These are phyloP conservation scores for Ophiosphaerella korrae DNA, from an alignment of 2,329 filamentous ascomycete species.

Conservation along the genomic window DNA sequence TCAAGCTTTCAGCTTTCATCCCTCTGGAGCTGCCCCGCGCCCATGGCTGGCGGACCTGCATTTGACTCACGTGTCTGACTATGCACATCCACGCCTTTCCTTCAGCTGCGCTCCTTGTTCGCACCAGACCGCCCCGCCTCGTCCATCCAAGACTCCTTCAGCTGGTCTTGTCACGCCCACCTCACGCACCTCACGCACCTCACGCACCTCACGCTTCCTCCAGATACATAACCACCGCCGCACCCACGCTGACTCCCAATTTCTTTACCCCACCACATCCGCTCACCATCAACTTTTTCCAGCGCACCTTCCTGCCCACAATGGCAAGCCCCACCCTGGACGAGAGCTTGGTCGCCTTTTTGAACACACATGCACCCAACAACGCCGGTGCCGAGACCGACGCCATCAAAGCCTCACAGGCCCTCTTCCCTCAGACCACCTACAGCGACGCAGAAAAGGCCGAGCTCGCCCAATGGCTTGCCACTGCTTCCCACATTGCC, in stretches of 20 bases:
- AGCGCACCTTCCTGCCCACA: slow-evolving; percentile 27
- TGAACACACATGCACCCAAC: slow-evolving; percentile 46
- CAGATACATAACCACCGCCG: slow-evolving; percentile 14
- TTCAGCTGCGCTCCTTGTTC: slow-evolving; percentile 25
- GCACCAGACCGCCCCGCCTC: slow-evolving; percentile 29
- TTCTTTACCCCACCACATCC: slow-evolving; percentile 43
- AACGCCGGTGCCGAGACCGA: slow-evolving; percentile 44
- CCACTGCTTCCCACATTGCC: slow-evolving; percentile 73
- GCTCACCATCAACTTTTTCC: slow-evolving; percentile 38
- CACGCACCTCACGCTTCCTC: slow-evolving; percentile 8
- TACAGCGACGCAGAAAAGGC: slow-evolving; percentile 81
- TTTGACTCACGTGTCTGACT: slow-evolving; percentile 37
- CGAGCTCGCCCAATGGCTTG: slow-evolving; percentile 89
- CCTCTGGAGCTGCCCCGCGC: slow-evolving; percentile 26
- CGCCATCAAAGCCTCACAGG: slow-evolving; percentile 55
- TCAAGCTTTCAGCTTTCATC: slow-evolving; percentile 8
- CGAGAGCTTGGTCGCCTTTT: slow-evolving; percentile 40
- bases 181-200: no score
- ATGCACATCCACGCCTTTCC: slow-evolving; percentile 28
- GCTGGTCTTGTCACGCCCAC: slow-evolving; percentile 5
- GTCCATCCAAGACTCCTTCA: slow-evolving; percentile 10
- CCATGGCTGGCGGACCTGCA: slow-evolving; percentile 21
- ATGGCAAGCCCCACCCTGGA: slow-evolving; percentile 46
- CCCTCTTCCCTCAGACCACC: slow-evolving; percentile 70
- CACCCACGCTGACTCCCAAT: slow-evolving; percentile 19